A percentile compares a stretch with the other conserved stretches of the same genome.
These are phyloP conservation scores for Rhodamnia argentea DNA, from an alignment of 345 rosid species.

Conservation along the genomic window DNA sequence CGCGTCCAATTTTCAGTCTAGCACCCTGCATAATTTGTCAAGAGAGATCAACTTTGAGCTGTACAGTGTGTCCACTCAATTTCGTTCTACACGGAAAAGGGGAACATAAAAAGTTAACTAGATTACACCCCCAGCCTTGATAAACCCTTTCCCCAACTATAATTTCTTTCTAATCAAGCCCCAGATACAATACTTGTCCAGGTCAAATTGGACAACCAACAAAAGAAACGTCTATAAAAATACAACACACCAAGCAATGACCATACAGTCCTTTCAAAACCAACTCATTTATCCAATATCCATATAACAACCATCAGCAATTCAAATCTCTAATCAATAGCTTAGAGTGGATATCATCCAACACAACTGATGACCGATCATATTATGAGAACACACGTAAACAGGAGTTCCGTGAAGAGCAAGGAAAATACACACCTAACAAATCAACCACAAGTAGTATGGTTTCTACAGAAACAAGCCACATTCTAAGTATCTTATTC, in stretches of 20 bases:
- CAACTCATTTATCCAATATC: background rate
- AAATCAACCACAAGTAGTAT: background rate
- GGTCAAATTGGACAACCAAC: background rate
- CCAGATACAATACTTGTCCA: background rate
- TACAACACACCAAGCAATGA: background rate
- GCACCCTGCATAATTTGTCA: background rate
- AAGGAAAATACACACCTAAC: background rate
- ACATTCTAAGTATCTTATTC: background rate
- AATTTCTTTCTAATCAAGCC: background rate
- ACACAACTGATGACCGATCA: background rate
- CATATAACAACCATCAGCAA: background rate
- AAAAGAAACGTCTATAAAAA: background rate
- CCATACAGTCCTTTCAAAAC: background rate
- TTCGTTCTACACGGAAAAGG: background rate
- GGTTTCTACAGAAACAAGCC: background rate
- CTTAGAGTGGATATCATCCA: background rate
- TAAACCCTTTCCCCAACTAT: background rate
- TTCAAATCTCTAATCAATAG: background rate
- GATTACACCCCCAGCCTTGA: background rate
- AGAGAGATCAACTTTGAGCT: background rate
- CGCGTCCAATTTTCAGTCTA: background rate
- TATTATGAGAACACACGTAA: background rate
- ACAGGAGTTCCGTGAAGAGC: background rate
- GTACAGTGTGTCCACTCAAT: background rate
- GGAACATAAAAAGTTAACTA: background rate